Conservation (phyloP, 208 protist genomes). For the Trypanosoma avium region DNA sequence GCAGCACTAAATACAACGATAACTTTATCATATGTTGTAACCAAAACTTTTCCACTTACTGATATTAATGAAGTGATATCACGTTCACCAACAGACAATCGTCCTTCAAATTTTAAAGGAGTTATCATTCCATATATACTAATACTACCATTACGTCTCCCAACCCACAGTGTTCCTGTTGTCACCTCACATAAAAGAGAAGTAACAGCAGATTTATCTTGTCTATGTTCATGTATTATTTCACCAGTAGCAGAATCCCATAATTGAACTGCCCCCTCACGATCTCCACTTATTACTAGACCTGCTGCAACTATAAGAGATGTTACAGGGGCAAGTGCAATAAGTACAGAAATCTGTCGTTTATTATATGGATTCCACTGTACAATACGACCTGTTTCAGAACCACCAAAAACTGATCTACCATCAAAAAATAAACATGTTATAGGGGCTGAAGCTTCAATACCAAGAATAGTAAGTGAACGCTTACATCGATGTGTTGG, state of each 20-base stretch:
- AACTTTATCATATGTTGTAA: constrained; percentile 45
- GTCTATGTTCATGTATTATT: constrained; percentile 33
- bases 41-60: constrained; percentile 64
- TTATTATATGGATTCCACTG: constrained; percentile 47
- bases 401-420: constrained; percentile 39
- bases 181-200: constrained; percentile 51
- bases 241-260: constrained; percentile 47
- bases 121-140: constrained; percentile 50
- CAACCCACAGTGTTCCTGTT: constrained; percentile 67
- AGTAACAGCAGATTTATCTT: constrained; percentile 43
- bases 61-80: constrained; percentile 48
- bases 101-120: constrained; percentile 1
- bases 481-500: constrained; percentile 12
- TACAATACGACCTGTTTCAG: constrained; percentile 47
- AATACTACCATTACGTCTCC: constrained; percentile 51
- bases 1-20: constrained; percentile 44
- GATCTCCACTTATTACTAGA: constrained; percentile 59
- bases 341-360: constrained; percentile 35
- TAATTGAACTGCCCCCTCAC: constrained; percentile 46
- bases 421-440: constrained; percentile 63
- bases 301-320: constrained; percentile 45
- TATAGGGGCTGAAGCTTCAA: constrained; percentile 35
- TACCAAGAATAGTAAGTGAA: constrained; percentile 30
- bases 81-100: constrained; percentile 29
- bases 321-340: constrained; percentile 45